These are phyloP conservation scores for Tetrahymena malaccensis DNA, from an alignment of 73 alveolate species.

Conservation along the genomic window DNA sequence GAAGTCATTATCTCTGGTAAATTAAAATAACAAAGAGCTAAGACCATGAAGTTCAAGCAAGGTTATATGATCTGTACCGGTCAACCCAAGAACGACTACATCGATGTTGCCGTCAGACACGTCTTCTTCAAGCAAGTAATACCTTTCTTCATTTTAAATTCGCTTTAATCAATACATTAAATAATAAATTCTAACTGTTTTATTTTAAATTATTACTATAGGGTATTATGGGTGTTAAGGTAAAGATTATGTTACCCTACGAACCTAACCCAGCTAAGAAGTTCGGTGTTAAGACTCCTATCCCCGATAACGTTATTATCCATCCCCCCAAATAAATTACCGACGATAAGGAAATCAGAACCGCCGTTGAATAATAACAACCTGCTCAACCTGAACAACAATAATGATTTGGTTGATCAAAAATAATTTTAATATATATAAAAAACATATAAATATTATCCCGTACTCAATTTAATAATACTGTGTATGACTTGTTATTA, in stretches of 20 bases:
- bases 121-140: conserved; percentile 70
- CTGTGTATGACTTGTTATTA: not conserved
- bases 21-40: conserved; percentile 90
- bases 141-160: not conserved
- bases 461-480: not conserved
- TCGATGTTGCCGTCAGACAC: conserved; percentile 89
- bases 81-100: conserved; percentile 74
- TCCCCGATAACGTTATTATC: conserved; percentile 8
- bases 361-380: not conserved
- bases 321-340: not conserved
- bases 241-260: conserved; percentile 58
- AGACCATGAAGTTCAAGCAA: conserved; percentile 81
- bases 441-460: not conserved
- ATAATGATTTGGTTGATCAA: not conserved
- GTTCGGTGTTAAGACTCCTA: not conserved
- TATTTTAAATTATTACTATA: not conserved
- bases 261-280: conserved; percentile 29
- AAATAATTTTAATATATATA: not conserved
- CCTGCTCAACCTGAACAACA: not conserved
- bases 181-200: not conserved
- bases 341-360: conserved; percentile 5
- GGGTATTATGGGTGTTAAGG: conserved; percentile 91
- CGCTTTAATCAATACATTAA: not conserved
- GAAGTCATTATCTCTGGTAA: conserved; percentile 89
- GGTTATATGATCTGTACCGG: conserved; percentile 88